phyloP scores from a whole-genome alignment of 306 rosid species.

The Nissolia schottii region DNA sequence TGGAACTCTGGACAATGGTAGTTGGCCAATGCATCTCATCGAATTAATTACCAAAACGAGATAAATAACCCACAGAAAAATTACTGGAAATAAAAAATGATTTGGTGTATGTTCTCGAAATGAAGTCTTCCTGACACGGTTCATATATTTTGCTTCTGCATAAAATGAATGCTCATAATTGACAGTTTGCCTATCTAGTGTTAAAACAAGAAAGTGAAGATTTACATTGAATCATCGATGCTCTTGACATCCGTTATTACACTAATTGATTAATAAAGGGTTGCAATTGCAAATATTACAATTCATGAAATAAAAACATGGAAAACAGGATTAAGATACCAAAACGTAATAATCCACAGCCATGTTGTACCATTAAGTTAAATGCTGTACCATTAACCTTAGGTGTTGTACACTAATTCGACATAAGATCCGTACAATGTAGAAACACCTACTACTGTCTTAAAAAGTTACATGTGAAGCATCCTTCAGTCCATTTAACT shows the following conservation, averaged over 20 bases:
- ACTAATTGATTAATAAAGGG: too few relatives aligned
- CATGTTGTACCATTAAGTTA: not conserved
- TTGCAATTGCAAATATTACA: conserved; percentile 13
- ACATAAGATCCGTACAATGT: conserved; percentile 14
- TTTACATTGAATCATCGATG: too few relatives aligned
- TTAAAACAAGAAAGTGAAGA: too few relatives aligned
- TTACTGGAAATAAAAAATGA: not conserved
- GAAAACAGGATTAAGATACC: conserved; percentile 4
- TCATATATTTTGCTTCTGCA: not conserved
- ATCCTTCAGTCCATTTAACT: conserved; percentile 34
- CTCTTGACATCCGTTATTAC: too few relatives aligned
- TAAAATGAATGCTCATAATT: too few relatives aligned
- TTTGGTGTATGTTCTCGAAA: not conserved
- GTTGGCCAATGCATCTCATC: not conserved
- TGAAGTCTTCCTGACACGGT: not conserved
- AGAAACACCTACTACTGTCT: not conserved
- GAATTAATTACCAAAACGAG: not conserved
- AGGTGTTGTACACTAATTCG: not conserved
- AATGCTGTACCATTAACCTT: too few relatives aligned
- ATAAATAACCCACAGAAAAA: not conserved
- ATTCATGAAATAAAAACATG: not conserved
- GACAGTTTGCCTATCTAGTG: too few relatives aligned
- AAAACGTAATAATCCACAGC: not conserved
- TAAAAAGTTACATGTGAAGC: not conserved
- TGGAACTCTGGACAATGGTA: not conserved